Evolutionary conservation across 108 stramenopile genomes (phyloP).

Genomic region (Cyclotella choctawhatcheeana): DNA sequence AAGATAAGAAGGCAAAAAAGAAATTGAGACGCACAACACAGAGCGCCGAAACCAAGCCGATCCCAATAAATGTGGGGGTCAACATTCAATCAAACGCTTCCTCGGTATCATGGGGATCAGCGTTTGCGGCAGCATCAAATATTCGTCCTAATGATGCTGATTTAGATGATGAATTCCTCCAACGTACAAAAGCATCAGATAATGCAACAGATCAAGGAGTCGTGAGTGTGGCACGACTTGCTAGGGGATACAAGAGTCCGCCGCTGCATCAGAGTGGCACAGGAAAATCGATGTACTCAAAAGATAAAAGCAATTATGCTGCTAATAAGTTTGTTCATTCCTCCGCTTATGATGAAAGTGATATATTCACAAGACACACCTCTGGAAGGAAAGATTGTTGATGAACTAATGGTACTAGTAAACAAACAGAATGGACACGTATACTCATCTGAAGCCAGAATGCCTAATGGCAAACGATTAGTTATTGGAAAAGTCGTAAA

Average conservation of each 20-base stretch:
- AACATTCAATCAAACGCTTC: constrained; percentile 3
- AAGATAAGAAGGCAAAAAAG: no score
- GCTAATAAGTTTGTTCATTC: constrained; percentile 8
- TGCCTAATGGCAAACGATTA: constrained; percentile 50
- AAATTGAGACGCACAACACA: no score
- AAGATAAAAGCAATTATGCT: constrained; percentile 8
- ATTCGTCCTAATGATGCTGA: constrained; percentile 42
- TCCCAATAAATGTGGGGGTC: neutral
- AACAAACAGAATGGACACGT: constrained; percentile 54
- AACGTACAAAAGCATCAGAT: neutral
- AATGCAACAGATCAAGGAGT: constrained; percentile 3
- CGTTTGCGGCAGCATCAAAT: constrained; percentile 47
- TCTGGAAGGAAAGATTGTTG: constrained; percentile 63
- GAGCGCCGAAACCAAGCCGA: no score
- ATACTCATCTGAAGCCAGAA: constrained; percentile 58
- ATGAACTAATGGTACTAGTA: constrained; percentile 51
- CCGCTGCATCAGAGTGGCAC: no score
- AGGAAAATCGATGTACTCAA: neutral
- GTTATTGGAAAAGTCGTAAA: constrained; percentile 48
- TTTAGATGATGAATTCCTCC: constrained; percentile 53
- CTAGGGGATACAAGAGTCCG: constrained; percentile 25
- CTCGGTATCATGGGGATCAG: constrained; percentile 48
- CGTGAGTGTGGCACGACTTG: constrained; percentile 22
- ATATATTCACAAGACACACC: constrained; percentile 21
- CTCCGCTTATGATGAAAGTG: neutral